Evolutionary conservation across 2,329 filamentous ascomycete genomes (phyloP), one percentile per base, ranked within the genome.

Genomic region (Fusarium tanahbumbuense): DNA sequence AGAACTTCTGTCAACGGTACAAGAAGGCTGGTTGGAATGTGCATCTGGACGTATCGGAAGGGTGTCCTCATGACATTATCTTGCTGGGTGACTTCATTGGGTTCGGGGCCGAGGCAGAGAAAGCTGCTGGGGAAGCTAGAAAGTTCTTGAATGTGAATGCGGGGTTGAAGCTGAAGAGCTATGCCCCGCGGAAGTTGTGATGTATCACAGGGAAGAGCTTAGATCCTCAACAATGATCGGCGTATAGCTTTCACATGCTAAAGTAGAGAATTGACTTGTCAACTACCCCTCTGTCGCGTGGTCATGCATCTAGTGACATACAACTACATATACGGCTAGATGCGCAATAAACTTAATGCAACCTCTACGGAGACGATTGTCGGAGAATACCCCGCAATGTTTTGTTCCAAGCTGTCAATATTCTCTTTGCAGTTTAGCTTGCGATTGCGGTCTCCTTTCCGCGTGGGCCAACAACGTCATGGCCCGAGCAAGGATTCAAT

Each of bases 31-130:
- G 68, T 4, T 73, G 71, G 71, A n/a, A 41, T 10, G 27, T 73
- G 22, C 46, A 54, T 12, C 28, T 73, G 42, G 52, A 67, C 22
- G 48, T 73, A 3, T 73, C 71, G 12, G 46, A 57, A 34, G 59
- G 40, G 1, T 73, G 68, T 13, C 71, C 71, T 34, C 71, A 73
- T 55, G 71, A 73, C 41, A 64, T 73, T 40, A 47, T 73, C 1
- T 27, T 73, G 8, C 10, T 73, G 11, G 71, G 71, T 6, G 41
- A 61, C 18, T 64, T 44, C 10, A 59, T 73, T 37, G 59, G 40
- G 3, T 72, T 73, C n/a, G 30, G 28, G 23, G 52, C 66, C 45
- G 60, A 73, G 62, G 71, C 71, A 7, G 50, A 72, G 13, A 56
- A 62, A 27, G 71, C 71, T 27, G 71, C 52, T 25, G 47, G 40